Evolutionary conservation across 345 rosid genomes (phyloP).

Genomic region (Combretum micranthum): DNA sequence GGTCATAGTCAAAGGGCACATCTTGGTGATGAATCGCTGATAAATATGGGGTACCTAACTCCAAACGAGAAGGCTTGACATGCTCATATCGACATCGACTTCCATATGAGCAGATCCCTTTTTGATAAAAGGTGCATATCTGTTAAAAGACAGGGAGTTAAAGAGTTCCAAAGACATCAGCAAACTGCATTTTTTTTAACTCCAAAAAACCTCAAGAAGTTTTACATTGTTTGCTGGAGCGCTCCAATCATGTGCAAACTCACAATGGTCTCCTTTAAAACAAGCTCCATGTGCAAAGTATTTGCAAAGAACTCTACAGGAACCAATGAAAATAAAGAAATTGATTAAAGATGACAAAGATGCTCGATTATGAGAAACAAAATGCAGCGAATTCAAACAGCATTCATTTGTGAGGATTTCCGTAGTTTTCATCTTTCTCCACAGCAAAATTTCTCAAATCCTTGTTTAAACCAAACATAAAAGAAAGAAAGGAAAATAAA

Average conservation of each 20-base stretch:
- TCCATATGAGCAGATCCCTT: slow-evolving; percentile 75
- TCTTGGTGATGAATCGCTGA: too few species aligned
- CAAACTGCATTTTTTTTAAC: background rate
- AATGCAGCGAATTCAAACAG: too few species aligned
- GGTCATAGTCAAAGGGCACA: slow-evolving; percentile 13
- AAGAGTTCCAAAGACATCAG: background rate
- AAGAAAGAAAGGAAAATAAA: too few species aligned
- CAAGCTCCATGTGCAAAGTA: slow-evolving; percentile 96
- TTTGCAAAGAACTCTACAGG: slow-evolving; percentile 62
- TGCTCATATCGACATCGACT: slow-evolving; percentile 87
- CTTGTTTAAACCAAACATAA: too few species aligned
- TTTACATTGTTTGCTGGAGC: slow-evolving; percentile 59
- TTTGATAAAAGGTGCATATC: slow-evolving; percentile 92
- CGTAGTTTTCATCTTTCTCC: too few species aligned
- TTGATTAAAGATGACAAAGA: too few species aligned
- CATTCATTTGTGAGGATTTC: too few species aligned
- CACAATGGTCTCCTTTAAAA: slow-evolving; percentile 88
- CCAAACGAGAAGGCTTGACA: slow-evolving; percentile 31
- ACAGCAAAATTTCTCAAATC: too few species aligned
- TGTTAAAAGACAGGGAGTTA: slow-evolving; percentile 19
- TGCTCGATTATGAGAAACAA: too few species aligned
- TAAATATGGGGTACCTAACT: too few species aligned
- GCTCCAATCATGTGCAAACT: slow-evolving; percentile 80
- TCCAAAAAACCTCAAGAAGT: background rate
- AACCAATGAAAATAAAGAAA: background rate